A percentile compares a stretch with the other conserved stretches of the same genome.
Conservation (phyloP, 2,329 filamentous ascomycete species). For the Penicillium hordei region DNA sequence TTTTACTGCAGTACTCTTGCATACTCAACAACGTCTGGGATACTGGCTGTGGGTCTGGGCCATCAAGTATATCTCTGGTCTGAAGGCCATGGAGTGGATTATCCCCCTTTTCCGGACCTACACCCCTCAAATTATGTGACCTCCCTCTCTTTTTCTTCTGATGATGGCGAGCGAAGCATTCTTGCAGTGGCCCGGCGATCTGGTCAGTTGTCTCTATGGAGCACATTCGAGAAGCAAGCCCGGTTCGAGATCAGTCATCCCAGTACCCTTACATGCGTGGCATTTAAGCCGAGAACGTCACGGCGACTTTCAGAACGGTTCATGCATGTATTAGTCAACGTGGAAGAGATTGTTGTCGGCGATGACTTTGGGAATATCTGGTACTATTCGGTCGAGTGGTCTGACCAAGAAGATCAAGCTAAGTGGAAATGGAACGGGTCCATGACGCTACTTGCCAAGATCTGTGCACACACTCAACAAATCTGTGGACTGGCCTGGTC, state of each 20-base stretch:
- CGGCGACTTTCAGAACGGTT: constrained; percentile 51
- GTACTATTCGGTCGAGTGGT: constrained; percentile 90
- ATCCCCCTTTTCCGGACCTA: constrained; percentile 56
- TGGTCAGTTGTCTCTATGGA: constrained; percentile 74
- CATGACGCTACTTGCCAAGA: constrained; percentile 73
- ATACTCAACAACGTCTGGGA: constrained; percentile 72
- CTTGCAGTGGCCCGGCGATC: constrained; percentile 81
- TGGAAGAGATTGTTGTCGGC: constrained; percentile 82
- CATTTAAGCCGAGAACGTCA: constrained; percentile 69
- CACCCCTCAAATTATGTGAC: constrained; percentile 63
- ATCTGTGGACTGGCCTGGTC: constrained; percentile 94
- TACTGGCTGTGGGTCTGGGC: constrained; percentile 79
- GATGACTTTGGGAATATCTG: constrained; percentile 81
- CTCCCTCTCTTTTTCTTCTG: constrained; percentile 85
- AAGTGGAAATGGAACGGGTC: constrained; percentile 74
- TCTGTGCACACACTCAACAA: constrained; percentile 80
- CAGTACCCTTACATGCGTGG: constrained; percentile 72
- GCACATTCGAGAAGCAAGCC: constrained; percentile 62
- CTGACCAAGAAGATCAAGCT: constrained; percentile 56
- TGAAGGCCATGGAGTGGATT: constrained; percentile 66
- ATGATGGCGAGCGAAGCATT: constrained; percentile 71
- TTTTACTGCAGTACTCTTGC: constrained; percentile 93
- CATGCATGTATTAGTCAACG: constrained; percentile 56
- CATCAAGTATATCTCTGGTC: constrained; percentile 86
- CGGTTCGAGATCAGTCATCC: constrained; percentile 75